phyloP scores from a whole-genome alignment of 805 yeast species.

The Yarrowia sp. region DNA sequence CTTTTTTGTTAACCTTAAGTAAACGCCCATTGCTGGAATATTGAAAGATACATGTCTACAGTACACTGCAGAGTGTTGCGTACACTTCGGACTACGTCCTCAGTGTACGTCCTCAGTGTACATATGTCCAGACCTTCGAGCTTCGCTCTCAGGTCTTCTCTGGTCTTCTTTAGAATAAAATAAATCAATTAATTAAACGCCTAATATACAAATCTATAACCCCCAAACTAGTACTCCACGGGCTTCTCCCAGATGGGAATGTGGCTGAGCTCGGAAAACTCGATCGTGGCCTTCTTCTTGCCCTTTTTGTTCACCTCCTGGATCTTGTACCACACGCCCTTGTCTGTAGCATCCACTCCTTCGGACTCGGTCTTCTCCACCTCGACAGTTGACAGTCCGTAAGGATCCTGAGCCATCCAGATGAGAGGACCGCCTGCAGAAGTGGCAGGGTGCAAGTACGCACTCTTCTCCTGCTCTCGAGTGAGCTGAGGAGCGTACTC shows the following conservation, averaged over 20 bases:
- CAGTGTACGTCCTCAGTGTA: too few relatives aligned
- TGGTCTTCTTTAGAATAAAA: too few relatives aligned
- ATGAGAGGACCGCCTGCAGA: constrained; percentile 66
- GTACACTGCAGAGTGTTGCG: too few relatives aligned
- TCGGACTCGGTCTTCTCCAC: constrained; percentile 52
- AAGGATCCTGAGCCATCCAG: constrained; percentile 90
- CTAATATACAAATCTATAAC: constrained; percentile 24
- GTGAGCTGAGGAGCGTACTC: constrained; percentile 35
- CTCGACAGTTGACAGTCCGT: constrained; percentile 69
- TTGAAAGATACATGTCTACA: too few relatives aligned
- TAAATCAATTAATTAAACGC: constrained; percentile 14
- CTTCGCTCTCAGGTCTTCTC: too few relatives aligned
- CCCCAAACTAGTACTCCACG: constrained; percentile 28
- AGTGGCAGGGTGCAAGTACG: constrained; percentile 76
- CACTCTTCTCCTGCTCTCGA: constrained; percentile 52
- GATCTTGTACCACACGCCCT: constrained; percentile 56
- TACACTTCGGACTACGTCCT: too few relatives aligned
- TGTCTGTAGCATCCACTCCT: constrained; percentile 63
- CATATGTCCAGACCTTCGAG: too few relatives aligned
- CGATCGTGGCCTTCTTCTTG: constrained; percentile 50
- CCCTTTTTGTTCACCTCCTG: constrained; percentile 40
- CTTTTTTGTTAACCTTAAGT: too few relatives aligned
- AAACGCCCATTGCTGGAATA: too few relatives aligned
- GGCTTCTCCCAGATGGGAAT: constrained; percentile 33
- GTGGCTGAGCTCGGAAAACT: constrained; percentile 33